Evolutionary conservation across 2,329 filamentous ascomycete species (phyloP), one percentile per base, ranked within the genome.

Genomic region (Ceratocystis colombiana): DNA sequence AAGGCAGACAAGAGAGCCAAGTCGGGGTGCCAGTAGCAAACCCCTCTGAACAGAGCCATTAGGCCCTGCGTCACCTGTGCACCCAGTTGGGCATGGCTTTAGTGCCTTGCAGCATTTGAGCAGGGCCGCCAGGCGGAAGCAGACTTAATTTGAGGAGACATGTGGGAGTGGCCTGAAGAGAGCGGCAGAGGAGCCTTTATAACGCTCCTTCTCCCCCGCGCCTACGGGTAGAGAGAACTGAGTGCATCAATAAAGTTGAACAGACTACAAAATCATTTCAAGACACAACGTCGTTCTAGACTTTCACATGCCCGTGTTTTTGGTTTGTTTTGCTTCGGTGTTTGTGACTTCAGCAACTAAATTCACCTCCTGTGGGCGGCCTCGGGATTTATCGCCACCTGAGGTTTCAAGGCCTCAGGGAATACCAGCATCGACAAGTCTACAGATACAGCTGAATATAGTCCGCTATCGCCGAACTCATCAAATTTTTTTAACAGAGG

Each of bases 341-440:
- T n/a, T 59, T 33, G 28, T 8, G 25, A 30, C 53, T 33, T 17
- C 25, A 25, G 25, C 17, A 33, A 57, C 53, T 59, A 59, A 59
- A 59, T 37, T 59, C 4, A 30, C 7, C 4, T 33, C 7, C n/a
- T 17, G 12, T 59, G 53, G 53, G 53, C 53, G 53, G 53, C 53
- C 53, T 59, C 53, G 53, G 53, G 53, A 59, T 59, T 59, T 59
- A 59, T 59, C 53, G 53, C 53, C 53, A 59, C 53, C 53, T 30
- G 15, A 20, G n/a, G 53, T 59, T 33, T 33, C 53, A 59, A 33
- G 28, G 17, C 53, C 33, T 59, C 53, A 55, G 50, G n/a, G 6
- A 55, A 55, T 28, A 25, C 50, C 12, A 6, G 25, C 53, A 59
- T 17, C 53, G 8, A 59, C 53, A 17, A 59, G 53, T 30, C 28